Conservation (phyloP, 768 basidiomycete species). For the Auriscalpium vulgare region DNA sequence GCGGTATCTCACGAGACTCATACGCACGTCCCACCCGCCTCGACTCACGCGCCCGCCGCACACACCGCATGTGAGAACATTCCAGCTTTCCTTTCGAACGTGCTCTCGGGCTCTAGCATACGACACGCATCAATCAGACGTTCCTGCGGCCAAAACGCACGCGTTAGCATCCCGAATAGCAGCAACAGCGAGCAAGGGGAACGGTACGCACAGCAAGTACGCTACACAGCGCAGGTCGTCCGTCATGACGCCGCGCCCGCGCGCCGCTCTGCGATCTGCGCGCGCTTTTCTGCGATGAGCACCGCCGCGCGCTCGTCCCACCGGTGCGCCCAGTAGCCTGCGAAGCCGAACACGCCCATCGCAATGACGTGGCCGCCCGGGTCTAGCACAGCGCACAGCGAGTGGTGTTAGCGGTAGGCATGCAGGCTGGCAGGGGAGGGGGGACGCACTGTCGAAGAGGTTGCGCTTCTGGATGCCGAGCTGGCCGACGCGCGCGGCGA, state of each 20-base stretch:
- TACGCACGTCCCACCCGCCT: too few species aligned
- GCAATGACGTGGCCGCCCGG: constrained; percentile 62
- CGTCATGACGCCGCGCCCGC: constrained; percentile 12
- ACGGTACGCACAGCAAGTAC: too few species aligned
- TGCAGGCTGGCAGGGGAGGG: background rate
- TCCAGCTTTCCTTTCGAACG: too few species aligned
- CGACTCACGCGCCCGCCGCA: too few species aligned
- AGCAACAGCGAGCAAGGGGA: too few species aligned
- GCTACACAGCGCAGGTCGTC: background rate
- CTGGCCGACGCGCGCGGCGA: constrained; percentile 78
- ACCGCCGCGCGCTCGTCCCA: constrained; percentile 59
- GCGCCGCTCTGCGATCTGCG: constrained; percentile 44
- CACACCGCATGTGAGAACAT: too few species aligned
- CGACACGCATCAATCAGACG: too few species aligned
- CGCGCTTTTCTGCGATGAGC: constrained; percentile 56
- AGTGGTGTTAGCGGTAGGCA: background rate
- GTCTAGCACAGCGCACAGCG: constrained; percentile 35
- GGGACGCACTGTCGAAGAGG: constrained; percentile 67
- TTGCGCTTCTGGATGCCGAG: constrained; percentile 78
- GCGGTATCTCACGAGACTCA: too few species aligned
- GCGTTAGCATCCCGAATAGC: too few species aligned
- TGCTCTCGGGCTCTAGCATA: too few species aligned
- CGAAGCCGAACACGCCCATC: constrained; percentile 61
- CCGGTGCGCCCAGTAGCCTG: constrained; percentile 66
- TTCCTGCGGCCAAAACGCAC: too few species aligned